Percentiles rank a stretch among this genome's conserved stretches.
Evolutionary conservation across 495 filamentous ascomycete genomes (phyloP).

Genomic region (Hyaloscypha bicolor): DNA sequence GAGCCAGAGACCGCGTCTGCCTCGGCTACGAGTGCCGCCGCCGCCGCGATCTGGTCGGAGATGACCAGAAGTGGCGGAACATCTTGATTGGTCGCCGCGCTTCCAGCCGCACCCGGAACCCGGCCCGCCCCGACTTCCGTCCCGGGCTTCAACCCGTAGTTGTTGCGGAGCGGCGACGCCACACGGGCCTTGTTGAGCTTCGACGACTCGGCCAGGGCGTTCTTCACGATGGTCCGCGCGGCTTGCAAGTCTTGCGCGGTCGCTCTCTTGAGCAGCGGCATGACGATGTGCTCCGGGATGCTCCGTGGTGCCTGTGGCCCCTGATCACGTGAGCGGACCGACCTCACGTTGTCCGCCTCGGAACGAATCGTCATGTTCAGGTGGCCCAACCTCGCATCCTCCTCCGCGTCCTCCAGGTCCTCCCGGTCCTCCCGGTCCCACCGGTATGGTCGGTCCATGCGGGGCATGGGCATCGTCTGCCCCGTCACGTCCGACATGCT

Average conservation of each 20-base stretch:
- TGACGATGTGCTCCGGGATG: slow-evolving; percentile 4
- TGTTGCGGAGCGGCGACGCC: slow-evolving; percentile 26
- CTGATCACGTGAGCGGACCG: too few species aligned
- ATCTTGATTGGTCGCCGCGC: slow-evolving; percentile 1
- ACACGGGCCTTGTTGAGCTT: slow-evolving; percentile 28
- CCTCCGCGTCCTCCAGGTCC: slow-evolving; percentile 3
- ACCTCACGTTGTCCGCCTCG: too few species aligned
- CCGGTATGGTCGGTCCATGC: neutral
- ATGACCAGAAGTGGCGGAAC: slow-evolving; percentile 33
- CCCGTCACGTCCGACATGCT: slow-evolving; percentile 1
- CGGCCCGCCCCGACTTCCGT: slow-evolving; percentile 14
- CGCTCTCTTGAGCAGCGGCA: slow-evolving; percentile 25
- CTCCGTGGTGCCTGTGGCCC: neutral
- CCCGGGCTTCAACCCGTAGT: slow-evolving; percentile 26
- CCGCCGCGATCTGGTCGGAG: slow-evolving; percentile 34
- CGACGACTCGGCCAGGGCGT: slow-evolving; percentile 27
- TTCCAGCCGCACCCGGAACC: neutral
- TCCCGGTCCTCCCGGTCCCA: too few species aligned
- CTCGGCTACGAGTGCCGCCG: slow-evolving; percentile 38
- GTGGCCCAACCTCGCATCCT: too few species aligned
- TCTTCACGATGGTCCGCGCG: slow-evolving; percentile 27
- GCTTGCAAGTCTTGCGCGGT: slow-evolving; percentile 25
- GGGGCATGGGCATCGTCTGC: slow-evolving; percentile 1
- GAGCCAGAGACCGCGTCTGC: slow-evolving; percentile 21
- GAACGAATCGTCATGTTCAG: too few species aligned